These are phyloP conservation scores for Diutina pseudorugosa DNA, from an alignment of 1,139 yeast species.

Conservation along the genomic window DNA sequence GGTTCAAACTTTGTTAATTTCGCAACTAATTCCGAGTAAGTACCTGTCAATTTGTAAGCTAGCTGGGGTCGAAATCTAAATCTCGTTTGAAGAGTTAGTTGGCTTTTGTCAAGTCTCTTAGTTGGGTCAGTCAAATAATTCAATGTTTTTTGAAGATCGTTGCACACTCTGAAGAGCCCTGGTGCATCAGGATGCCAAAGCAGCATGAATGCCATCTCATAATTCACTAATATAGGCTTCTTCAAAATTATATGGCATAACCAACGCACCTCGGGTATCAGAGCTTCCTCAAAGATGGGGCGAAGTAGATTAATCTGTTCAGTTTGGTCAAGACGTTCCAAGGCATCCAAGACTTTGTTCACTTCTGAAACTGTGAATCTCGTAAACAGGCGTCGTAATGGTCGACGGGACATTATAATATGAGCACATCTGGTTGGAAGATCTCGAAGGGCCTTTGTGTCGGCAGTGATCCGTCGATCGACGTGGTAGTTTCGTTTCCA, in stretches of 20 bases:
- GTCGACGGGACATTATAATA: slow-evolving; percentile 33
- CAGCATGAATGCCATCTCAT: slow-evolving; percentile 49
- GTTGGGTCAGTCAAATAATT: slow-evolving; percentile 42
- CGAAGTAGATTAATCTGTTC: slow-evolving; percentile 30
- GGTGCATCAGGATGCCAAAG: slow-evolving; percentile 78
- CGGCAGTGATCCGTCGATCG: slow-evolving; percentile 16
- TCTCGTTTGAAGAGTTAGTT: slow-evolving; percentile 34
- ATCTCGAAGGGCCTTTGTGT: slow-evolving; percentile 25
- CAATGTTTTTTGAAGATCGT: slow-evolving; percentile 50
- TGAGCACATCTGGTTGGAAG: slow-evolving; percentile 31
- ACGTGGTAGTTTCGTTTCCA: slow-evolving; percentile 30
- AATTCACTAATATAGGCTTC: slow-evolving; percentile 41
- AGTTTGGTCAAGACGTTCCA: slow-evolving; percentile 23
- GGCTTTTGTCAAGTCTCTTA: slow-evolving; percentile 27
- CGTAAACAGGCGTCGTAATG: slow-evolving; percentile 33
- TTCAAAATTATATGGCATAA: slow-evolving; percentile 57
- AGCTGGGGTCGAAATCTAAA: slow-evolving; percentile 64
- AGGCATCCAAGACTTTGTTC: slow-evolving; percentile 39
- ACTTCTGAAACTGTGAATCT: slow-evolving; percentile 41
- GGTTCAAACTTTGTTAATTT: slow-evolving; percentile 18
- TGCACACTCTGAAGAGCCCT: slow-evolving; percentile 53
- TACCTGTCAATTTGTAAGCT: slow-evolving; percentile 38
- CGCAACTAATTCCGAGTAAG: slow-evolving; percentile 36
- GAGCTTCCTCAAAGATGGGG: slow-evolving; percentile 42
- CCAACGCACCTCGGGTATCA: slow-evolving; percentile 58